A percentile compares a stretch with the other conserved stretches of the same genome.
Conservation (phyloP, 768 basidiomycete species). For the Neoboletus magnificus region DNA sequence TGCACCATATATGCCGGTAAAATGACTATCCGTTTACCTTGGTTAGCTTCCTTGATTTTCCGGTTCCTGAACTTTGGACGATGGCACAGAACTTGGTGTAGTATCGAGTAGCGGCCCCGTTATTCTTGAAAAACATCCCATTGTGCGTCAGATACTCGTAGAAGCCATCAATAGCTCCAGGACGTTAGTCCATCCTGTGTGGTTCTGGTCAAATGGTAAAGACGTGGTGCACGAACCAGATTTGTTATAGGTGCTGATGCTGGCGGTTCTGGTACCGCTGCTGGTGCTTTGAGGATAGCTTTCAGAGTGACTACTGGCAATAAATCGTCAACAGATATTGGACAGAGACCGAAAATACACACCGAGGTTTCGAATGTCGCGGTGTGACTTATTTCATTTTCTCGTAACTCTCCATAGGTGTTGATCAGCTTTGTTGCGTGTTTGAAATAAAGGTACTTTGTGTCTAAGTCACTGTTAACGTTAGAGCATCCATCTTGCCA, state of each 20-base stretch:
- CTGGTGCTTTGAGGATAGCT: background rate
- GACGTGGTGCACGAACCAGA: background rate
- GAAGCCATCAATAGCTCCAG: background rate
- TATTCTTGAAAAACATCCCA: background rate
- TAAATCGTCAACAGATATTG: background rate
- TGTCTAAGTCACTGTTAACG: background rate
- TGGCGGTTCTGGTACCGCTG: background rate
- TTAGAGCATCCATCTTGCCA: too few species aligned
- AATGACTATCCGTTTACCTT: background rate
- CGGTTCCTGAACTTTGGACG: background rate
- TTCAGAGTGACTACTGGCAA: background rate
- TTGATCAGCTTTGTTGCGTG: background rate
- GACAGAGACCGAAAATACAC: background rate
- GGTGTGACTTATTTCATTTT: background rate
- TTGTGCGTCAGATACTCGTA: slow-evolving; percentile 7
- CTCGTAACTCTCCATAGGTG: background rate
- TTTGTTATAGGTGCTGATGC: background rate
- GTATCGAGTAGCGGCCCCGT: background rate
- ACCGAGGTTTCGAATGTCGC: slow-evolving; percentile 4
- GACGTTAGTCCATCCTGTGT: background rate
- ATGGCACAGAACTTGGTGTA: slow-evolving; percentile 6
- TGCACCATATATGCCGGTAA: background rate
- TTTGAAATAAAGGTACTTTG: background rate
- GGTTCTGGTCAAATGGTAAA: background rate
- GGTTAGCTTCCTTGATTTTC: background rate